phyloP scores from a whole-genome alignment of 108 stramenopile species.

The Epithemia pelagica region DNA sequence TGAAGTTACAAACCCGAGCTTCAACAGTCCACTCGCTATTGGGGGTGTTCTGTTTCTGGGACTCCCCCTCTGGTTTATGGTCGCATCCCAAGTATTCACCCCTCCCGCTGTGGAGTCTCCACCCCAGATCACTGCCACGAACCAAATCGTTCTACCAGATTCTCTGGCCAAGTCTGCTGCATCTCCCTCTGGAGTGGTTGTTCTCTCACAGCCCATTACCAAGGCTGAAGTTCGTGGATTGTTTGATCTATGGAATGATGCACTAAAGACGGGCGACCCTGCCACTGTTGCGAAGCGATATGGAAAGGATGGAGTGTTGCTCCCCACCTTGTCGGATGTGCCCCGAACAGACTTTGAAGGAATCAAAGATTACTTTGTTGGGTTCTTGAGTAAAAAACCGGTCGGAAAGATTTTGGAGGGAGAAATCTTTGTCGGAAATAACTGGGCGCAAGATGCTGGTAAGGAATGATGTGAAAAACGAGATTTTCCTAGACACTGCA shows the following conservation, averaged over 20 bases:
- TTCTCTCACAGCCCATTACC: slow-evolving; percentile 21
- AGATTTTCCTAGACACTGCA: background rate
- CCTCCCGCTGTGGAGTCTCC: no score
- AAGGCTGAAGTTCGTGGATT: slow-evolving; percentile 30
- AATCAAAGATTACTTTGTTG: slow-evolving; percentile 30
- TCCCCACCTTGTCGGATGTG: slow-evolving; percentile 22
- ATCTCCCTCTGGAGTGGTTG: slow-evolving; percentile 3
- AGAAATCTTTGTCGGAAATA: slow-evolving; percentile 38
- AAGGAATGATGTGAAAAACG: background rate
- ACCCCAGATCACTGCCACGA: slow-evolving; percentile 1
- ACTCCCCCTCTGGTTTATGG: no score
- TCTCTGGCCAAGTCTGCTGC: slow-evolving; percentile 3
- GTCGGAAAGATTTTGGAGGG: slow-evolving; percentile 48
- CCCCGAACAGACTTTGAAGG: slow-evolving; percentile 25
- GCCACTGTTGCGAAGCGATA: slow-evolving; percentile 27
- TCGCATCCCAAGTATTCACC: no score
- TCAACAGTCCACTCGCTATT: no score
- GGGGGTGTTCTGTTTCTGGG: no score
- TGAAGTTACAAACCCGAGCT: no score
- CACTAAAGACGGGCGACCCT: slow-evolving; percentile 18
- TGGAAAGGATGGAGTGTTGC: slow-evolving; percentile 19
- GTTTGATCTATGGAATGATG: slow-evolving; percentile 39
- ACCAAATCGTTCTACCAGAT: slow-evolving; percentile 1
- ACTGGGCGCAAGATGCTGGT: slow-evolving; percentile 28
- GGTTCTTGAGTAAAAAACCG: slow-evolving; percentile 41